phyloP scores from a whole-genome alignment of 2,329 filamentous ascomycete species.

The Penicillium expansum region DNA sequence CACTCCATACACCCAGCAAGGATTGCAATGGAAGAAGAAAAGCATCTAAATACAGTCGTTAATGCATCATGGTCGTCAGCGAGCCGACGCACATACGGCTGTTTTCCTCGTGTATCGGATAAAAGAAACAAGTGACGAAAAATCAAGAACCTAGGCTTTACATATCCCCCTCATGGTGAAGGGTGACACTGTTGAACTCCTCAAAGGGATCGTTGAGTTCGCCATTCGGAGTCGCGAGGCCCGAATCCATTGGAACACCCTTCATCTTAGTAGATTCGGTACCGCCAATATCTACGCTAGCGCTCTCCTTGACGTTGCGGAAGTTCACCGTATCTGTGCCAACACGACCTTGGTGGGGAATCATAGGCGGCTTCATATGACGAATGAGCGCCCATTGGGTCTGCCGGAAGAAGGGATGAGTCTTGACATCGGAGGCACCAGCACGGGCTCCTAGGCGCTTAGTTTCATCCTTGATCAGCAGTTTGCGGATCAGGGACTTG shows the following conservation, averaged over 20 bases:
- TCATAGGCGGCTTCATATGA: conserved; percentile 96
- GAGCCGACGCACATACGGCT: conserved; percentile 26
- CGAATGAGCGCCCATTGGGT: conserved; percentile 97
- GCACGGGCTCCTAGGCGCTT: conserved; percentile 88
- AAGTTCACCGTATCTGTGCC: conserved; percentile 96
- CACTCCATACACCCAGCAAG: conserved; percentile 27
- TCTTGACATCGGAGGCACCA: conserved; percentile 94
- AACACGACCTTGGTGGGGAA: conserved; percentile 76
- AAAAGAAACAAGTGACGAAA: conserved; percentile 11
- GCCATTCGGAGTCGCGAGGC: conserved; percentile 76
- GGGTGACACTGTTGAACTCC: conserved; percentile 96
- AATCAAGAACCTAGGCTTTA: conserved; percentile 11
- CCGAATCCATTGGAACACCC: conserved; percentile 83
- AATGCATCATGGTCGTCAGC: conserved; percentile 37
- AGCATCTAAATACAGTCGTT: conserved; percentile 31
- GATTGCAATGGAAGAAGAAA: conserved; percentile 21
- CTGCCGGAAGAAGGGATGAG: conserved; percentile 89
- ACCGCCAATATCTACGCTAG: conserved; percentile 71
- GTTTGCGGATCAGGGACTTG: conserved; percentile 93
- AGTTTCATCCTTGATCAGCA: conserved; percentile 97
- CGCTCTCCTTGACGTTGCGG: conserved; percentile 94
- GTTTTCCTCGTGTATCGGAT: conserved; percentile 13
- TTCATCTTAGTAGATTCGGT: conserved; percentile 53
- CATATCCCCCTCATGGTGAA: conserved; percentile 87
- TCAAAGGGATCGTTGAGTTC: conserved; percentile 89